Evolutionary conservation across 2,329 filamentous ascomycete species (phyloP).

Genomic region (Eutypella sp.): DNA sequence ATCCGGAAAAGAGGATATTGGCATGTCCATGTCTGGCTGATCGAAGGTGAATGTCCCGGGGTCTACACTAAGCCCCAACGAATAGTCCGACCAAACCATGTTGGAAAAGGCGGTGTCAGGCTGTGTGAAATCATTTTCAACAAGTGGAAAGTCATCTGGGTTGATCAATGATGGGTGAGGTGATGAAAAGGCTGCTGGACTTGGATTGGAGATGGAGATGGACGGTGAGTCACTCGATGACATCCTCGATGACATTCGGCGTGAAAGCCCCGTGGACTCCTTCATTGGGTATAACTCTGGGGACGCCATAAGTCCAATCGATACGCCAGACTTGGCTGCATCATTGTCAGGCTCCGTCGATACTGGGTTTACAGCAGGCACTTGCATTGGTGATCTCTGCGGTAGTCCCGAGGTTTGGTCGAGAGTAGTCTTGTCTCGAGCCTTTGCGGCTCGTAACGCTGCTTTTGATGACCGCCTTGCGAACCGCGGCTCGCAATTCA

Average conservation of each 20-base stretch:
- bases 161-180: slow-evolving; percentile 31
- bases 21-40: slow-evolving; percentile 26
- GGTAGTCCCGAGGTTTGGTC: slow-evolving; percentile 10
- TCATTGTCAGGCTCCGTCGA: slow-evolving; percentile 33
- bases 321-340: slow-evolving; percentile 19
- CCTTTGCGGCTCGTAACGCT: slow-evolving; percentile 38
- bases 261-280: too few species aligned
- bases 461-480: slow-evolving; percentile 47
- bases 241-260: too few species aligned
- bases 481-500: slow-evolving; percentile 44
- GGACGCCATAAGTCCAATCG: slow-evolving; percentile 22
- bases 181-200: slow-evolving; percentile 31
- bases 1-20: slow-evolving; percentile 33
- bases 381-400: slow-evolving; percentile 16
- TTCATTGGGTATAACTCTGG: too few species aligned
- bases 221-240: slow-evolving; percentile 26
- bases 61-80: slow-evolving; percentile 40
- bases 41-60: slow-evolving; percentile 26
- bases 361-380: slow-evolving; percentile 25
- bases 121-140: slow-evolving; percentile 30
- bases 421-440: slow-evolving; percentile 27
- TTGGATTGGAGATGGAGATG: slow-evolving; percentile 30
- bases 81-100: slow-evolving; percentile 39
- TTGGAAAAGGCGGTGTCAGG: slow-evolving; percentile 38
- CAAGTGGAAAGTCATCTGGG: slow-evolving; percentile 39